A percentile compares a stretch with the other conserved stretches of the same genome.
Evolutionary conservation across 352 stramenopile species (phyloP).

Genomic region (Phytophthora sp.): DNA sequence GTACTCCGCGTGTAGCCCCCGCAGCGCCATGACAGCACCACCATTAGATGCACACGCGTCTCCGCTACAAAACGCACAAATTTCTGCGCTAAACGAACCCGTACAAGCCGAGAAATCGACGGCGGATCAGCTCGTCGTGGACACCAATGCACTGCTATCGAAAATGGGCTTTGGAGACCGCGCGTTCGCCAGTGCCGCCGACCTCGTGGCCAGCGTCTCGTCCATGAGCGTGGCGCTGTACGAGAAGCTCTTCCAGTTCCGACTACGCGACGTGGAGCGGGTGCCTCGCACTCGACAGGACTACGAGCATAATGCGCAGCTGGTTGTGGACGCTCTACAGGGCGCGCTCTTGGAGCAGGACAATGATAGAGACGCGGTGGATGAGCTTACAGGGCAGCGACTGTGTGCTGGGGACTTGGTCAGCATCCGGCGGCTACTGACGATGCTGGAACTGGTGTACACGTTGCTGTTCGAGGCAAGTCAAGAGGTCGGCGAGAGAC

Average conservation of each 20-base stretch:
- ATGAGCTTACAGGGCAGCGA: constrained; percentile 58
- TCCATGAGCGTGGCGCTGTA: constrained; percentile 93
- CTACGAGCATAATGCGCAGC: constrained; percentile 89
- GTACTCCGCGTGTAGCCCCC: constrained; percentile 8
- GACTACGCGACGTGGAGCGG: constrained; percentile 71
- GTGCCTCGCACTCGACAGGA: constrained; percentile 63
- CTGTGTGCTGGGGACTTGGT: constrained; percentile 61
- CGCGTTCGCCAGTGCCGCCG: constrained; percentile 71
- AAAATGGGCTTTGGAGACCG: constrained; percentile 82
- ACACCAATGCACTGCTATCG: constrained; percentile 82
- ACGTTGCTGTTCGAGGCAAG: constrained; percentile 57
- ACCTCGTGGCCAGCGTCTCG: constrained; percentile 87
- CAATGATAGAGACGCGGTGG: constrained; percentile 30
- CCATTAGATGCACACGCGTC: constrained; percentile 1
- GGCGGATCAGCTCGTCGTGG: constrained; percentile 26
- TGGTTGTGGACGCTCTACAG: constrained; percentile 82
- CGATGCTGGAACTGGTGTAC: constrained; percentile 67
- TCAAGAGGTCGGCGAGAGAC: constrained; percentile 25
- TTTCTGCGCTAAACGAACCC: neutral
- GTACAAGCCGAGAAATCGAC: constrained; percentile 18
- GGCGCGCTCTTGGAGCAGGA: constrained; percentile 73
- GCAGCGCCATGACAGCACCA: constrained; percentile 13
- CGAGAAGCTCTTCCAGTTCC: constrained; percentile 91
- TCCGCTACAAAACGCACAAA: constrained; percentile 8
- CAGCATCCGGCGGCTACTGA: constrained; percentile 58